These are phyloP conservation scores for Suillus americanus DNA, from an alignment of 768 basidiomycete species.

Conservation along the genomic window DNA sequence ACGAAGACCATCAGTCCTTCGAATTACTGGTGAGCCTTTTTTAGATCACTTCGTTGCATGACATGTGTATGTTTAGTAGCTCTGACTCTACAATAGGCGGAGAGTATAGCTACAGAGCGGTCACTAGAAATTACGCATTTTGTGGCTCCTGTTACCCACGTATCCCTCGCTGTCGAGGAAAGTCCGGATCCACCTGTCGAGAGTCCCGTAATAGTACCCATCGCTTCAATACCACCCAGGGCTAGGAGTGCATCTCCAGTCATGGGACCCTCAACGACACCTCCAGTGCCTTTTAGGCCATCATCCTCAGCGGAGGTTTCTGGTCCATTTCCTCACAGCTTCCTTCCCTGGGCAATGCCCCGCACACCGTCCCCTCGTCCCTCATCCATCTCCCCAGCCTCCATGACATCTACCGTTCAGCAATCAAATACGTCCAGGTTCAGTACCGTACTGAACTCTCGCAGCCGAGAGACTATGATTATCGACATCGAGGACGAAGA, in stretches of 20 bases:
- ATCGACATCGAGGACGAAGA: conserved; percentile 34
- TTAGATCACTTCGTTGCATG: conserved; percentile 19
- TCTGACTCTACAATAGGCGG: conserved; percentile 28
- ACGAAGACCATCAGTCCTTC: conserved; percentile 16
- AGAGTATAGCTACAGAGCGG: conserved; percentile 1
- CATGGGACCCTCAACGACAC: not conserved
- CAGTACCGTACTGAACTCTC: conserved; percentile 23
- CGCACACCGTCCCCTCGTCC: conserved; percentile 8
- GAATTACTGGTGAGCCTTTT: conserved; percentile 24
- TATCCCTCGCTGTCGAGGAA: not conserved
- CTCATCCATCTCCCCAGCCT: conserved; percentile 1
- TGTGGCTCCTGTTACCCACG: not conserved
- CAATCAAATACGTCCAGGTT: conserved; percentile 22
- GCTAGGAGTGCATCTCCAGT: conserved; percentile 4
- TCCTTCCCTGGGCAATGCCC: not conserved
- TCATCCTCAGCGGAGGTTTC: conserved; percentile 13
- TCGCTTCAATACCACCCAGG: conserved; percentile 5
- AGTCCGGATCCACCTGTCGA: not conserved
- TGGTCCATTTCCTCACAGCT: not conserved
- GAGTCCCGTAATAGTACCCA: conserved; percentile 4
- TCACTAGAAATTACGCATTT: not conserved
- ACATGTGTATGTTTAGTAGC: conserved; percentile 24
- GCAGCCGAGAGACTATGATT: conserved; percentile 25
- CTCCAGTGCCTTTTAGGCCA: not conserved
- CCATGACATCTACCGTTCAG: conserved; percentile 6